Evolutionary conservation across 2,329 filamentous ascomycete genomes (phyloP), one percentile per base, ranked within the genome.

Genomic region (Fusarium phyllophilum): DNA sequence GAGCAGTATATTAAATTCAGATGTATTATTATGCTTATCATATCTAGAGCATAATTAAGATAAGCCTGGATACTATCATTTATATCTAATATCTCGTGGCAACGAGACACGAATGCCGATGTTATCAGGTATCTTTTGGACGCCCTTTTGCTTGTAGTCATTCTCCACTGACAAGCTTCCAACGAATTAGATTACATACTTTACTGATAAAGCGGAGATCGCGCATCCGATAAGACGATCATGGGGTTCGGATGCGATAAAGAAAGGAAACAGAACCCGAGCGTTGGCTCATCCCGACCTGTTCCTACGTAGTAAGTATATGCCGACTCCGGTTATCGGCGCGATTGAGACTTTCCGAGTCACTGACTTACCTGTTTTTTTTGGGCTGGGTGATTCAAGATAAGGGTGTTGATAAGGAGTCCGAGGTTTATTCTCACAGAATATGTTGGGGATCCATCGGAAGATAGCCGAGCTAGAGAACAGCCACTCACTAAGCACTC

Each of bases 241-340:
- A 59, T 61, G 66, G 33, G 70, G 18, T n/a, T 14, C 38, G 20
- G n/a, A 7, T n/a, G 34, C 38, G 52, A 60, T 31, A 41, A 72
- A 66, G 38, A 31, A 31, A 26, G 70, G 66, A 61, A 73, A 59
- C 45, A 33, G 57, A 70, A 58, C 70, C 60, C 70, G 70, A 70
- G 24, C 42, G 13, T 29, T 46, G 45, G 15, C 22, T 51, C 6
- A 22, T 26, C 2, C 36, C 34, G 13, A 24, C 17, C 45, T 26
- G 8, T 59, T 38, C 9, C 6, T 11, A 20, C 8, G 45, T 17
- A 48, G 45, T 24, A 14, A 24, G 41, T 31, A 15, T 29, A 33
- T 41, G 46, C 42, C 14, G 33, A 29, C 18, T 38, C 58, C 60
- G 44, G 29, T 48, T 24, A 41, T 39, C n/a, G 45, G 24, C 51